Evolutionary conservation across 768 basidiomycete species (phyloP).

Genomic region (Sistotremastrum niveocremeum): DNA sequence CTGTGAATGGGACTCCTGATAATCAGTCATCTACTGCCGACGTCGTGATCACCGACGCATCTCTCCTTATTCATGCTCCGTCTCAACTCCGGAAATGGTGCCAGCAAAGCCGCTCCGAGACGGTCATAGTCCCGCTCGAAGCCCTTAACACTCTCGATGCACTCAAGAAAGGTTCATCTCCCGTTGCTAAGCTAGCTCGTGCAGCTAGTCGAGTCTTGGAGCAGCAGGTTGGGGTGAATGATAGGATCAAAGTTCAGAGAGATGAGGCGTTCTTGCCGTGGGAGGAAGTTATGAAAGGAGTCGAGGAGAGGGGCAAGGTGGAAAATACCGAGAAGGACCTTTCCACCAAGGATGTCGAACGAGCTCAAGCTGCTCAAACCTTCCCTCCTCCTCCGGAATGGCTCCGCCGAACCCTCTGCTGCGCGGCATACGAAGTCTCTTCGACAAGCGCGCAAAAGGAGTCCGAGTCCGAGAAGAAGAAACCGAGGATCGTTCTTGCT

Average conservation of each 20-base stretch:
- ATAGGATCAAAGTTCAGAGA: conserved; percentile 67
- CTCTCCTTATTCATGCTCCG: conserved; percentile 66
- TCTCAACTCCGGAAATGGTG: conserved; percentile 76
- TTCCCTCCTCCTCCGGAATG: conserved; percentile 38
- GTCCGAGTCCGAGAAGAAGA: conserved; percentile 8
- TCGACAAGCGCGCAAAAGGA: conserved; percentile 33
- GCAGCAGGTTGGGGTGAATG: conserved; percentile 71
- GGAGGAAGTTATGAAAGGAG: conserved; percentile 51
- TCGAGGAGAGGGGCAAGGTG: too few species aligned
- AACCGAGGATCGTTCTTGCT: conserved; percentile 11
- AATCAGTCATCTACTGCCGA: conserved; percentile 28
- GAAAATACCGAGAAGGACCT: conserved; percentile 3
- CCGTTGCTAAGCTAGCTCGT: conserved; percentile 71
- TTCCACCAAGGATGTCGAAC: conserved; percentile 1
- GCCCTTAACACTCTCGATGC: conserved; percentile 85
- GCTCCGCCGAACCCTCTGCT: conserved; percentile 75
- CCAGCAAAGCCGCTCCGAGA: conserved; percentile 58
- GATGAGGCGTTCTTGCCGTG: conserved; percentile 76
- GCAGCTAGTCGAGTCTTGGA: conserved; percentile 82
- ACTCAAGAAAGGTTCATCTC: conserved; percentile 78
- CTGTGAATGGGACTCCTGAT: too few species aligned
- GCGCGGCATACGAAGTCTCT: conserved; percentile 53
- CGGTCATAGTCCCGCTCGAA: conserved; percentile 79
- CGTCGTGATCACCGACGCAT: conserved; percentile 66
- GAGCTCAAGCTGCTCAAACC: conserved; percentile 3